A percentile compares a stretch with the other conserved stretches of the same genome.
Conservation (phyloP, 2,329 filamentous ascomycete species). For the Venturia aucupariae region DNA sequence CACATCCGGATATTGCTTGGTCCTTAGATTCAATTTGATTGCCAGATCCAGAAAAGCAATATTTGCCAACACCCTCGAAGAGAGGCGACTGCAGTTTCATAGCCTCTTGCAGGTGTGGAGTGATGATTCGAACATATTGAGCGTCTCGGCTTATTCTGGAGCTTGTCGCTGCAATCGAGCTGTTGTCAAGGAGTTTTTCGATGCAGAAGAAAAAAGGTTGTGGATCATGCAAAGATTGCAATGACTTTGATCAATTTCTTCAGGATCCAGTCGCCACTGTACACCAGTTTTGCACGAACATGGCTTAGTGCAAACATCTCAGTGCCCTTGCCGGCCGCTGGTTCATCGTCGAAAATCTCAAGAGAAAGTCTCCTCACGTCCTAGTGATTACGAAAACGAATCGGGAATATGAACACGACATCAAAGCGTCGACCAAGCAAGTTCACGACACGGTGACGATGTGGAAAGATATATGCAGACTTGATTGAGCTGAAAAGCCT, state of each 20-base stretch:
- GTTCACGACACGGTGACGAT: background rate
- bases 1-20: slow-evolving; percentile 34
- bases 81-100: background rate
- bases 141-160: background rate
- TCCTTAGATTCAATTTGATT: slow-evolving; percentile 45
- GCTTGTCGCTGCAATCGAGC: background rate
- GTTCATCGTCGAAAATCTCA: background rate
- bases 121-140: slow-evolving; percentile 3
- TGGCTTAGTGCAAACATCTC: background rate
- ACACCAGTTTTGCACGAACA: background rate
- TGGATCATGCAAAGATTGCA: background rate
- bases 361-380: background rate
- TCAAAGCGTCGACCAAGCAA: background rate
- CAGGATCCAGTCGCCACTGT: background rate
- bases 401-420: background rate
- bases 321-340: background rate
- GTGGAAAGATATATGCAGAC: background rate
- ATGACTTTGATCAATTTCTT: background rate
- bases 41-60: background rate
- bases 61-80: background rate
- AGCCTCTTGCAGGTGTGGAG: slow-evolving; percentile 13
- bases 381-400: slow-evolving; percentile 6
- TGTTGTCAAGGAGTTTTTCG: background rate
- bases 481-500: background rate
- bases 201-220: background rate